Percentiles rank a stretch among this genome's conserved stretches.
These are phyloP conservation scores for Silene coronaria DNA, from an alignment of 179 eudicot species.

Conservation along the genomic window DNA sequence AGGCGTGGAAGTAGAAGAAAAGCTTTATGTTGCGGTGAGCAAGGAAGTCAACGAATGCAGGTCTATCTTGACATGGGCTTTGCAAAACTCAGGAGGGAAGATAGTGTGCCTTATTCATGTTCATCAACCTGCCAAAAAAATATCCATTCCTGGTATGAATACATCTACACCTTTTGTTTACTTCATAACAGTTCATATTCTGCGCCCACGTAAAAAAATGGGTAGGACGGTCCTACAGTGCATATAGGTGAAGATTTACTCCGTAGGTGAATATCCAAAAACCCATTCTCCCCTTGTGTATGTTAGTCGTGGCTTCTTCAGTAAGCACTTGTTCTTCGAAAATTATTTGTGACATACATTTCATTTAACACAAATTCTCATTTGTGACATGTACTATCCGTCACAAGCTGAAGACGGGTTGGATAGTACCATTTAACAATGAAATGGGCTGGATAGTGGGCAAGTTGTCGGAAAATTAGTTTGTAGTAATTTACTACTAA, in stretches of 20 bases:
- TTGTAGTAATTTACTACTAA: no score
- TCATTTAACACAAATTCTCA: no score
- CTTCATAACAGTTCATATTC: background rate
- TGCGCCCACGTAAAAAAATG: background rate
- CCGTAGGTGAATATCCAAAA: no score
- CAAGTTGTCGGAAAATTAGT: no score
- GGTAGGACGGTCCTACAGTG: no score
- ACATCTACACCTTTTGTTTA: background rate
- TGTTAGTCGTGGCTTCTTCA: background rate
- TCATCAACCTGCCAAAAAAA: slow-evolving; percentile 31
- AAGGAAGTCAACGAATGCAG: slow-evolving; percentile 37
- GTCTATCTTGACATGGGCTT: slow-evolving; percentile 47
- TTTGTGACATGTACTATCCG: no score
- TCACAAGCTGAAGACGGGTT: no score
- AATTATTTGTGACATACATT: background rate
- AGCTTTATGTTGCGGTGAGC: slow-evolving; percentile 56
- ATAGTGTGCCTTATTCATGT: slow-evolving; percentile 62
- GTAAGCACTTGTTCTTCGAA: background rate
- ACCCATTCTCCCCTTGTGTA: background rate
- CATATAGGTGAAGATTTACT: background rate
- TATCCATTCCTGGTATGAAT: background rate
- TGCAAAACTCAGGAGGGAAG: slow-evolving; percentile 45
- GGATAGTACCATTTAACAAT: no score
- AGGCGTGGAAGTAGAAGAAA: slow-evolving; percentile 21
- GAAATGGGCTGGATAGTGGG: no score